Conservation (phyloP, 306 rosid genomes). For the Cucumis hystrix region DNA sequence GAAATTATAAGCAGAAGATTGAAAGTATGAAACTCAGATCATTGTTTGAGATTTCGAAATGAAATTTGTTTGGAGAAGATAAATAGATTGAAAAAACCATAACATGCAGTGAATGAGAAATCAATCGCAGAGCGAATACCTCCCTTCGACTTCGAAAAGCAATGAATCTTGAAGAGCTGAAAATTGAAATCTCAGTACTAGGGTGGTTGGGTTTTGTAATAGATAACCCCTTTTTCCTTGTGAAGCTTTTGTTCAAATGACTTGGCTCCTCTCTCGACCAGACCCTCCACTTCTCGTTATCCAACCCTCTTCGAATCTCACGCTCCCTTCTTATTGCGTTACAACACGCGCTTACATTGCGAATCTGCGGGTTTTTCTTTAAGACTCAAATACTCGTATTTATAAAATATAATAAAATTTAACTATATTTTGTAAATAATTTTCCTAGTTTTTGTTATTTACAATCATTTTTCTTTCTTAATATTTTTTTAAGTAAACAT, state of each 20-base stretch:
- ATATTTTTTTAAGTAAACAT: too few relatives aligned
- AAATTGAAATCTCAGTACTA: background rate
- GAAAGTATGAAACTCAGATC: background rate
- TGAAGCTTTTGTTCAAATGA: background rate
- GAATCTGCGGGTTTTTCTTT: too few relatives aligned
- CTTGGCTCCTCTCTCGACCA: background rate
- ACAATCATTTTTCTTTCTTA: too few relatives aligned
- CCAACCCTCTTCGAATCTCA: background rate
- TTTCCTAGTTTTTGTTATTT: too few relatives aligned
- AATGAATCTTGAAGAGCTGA: background rate
- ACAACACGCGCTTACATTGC: background rate
- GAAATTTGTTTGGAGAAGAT: background rate
- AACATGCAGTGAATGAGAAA: background rate
- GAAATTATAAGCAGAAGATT: background rate
- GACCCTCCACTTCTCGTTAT: conserved; percentile 1
- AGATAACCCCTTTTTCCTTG: background rate
- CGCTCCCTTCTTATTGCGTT: background rate
- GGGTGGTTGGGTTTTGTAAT: background rate
- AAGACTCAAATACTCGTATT: too few relatives aligned
- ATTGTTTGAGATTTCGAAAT: background rate
- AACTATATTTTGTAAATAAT: too few relatives aligned
- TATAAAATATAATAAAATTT: too few relatives aligned
- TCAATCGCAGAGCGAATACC: background rate
- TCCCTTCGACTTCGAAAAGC: background rate
- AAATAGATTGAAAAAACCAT: background rate